Evolutionary conservation across 164 flowering plant species (phyloP).

Genomic region (Tetracentron sinense): DNA sequence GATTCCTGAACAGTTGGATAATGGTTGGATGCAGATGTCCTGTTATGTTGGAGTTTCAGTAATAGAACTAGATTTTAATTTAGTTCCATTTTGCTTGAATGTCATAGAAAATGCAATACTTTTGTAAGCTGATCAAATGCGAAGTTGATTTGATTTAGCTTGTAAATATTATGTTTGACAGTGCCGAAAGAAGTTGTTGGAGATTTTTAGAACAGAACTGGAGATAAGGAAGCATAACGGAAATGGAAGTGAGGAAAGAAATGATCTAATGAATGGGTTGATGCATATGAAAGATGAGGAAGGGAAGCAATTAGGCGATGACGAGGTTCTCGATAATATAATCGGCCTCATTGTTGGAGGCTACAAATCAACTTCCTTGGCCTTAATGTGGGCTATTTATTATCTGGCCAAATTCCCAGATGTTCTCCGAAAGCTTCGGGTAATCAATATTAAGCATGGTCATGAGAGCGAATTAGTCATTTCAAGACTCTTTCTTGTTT

Average conservation of each 20-base stretch:
- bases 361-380: constrained; percentile 41
- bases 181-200: constrained; percentile 40
- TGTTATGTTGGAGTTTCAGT: too few species aligned
- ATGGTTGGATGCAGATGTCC: too few species aligned
- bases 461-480: neutral
- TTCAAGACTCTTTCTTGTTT: neutral
- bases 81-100: too few species aligned
- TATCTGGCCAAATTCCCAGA: constrained; percentile 50
- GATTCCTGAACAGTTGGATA: too few species aligned
- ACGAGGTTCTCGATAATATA: constrained; percentile 57
- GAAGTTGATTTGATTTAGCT: too few species aligned
- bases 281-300: constrained; percentile 42
- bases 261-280: constrained; percentile 54
- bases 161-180: constrained; percentile 20
- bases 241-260: neutral
- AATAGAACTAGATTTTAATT: too few species aligned
- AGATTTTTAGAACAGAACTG: constrained; percentile 31
- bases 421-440: constrained; percentile 44
- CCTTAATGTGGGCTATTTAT: constrained; percentile 49
- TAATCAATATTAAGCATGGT: constrained; percentile 5
- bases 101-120: too few species aligned
- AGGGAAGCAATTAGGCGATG: constrained; percentile 38
- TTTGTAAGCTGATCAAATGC: too few species aligned
- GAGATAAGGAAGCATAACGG: constrained; percentile 31
- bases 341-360: constrained; percentile 39